Base-by-base conservation (phyloP, 2,329 filamentous ascomycete species). In the Alternaria incomplexa region DNA sequence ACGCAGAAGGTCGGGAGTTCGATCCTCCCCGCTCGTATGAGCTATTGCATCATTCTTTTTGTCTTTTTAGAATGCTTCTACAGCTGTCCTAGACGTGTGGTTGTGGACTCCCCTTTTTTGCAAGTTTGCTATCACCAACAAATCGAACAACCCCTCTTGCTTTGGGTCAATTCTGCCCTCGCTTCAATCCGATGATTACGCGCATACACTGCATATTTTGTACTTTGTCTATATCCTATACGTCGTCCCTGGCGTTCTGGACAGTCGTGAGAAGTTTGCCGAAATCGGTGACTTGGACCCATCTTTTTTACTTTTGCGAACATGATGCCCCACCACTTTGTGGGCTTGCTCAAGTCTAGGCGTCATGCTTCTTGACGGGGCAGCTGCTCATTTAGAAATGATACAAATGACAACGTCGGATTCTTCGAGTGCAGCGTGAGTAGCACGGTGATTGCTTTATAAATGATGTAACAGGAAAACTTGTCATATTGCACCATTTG, bases 1-100 rank as follows among this genome's bases (percentile, higher is more conserved):
- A 51, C 75, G 75, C 76, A 77, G 74, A 77, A 77, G 75, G 75
- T 78, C 75, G 71, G 68, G 76, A 73, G 76, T 78, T 77, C 75
- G 74, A 78, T 72, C 74, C 75, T 73, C 75, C 69, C 70, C 72
- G 63, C 68, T 67, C 74, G 74, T 77, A 77, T 5, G 48, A 51
- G 28, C 28, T 32, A 11, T 51, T 15, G 55, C 64, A 65, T 71
- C 67, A 63, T 64, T 67, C 63, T 72, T 72, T 69, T 66, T 72
- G 44, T 10, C 13, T 3, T 66, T 66, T 40, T 20, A 9, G 22
- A 26, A n/a, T 40, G 10, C 32, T 26, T 44, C 11, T 15, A 9
- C 15, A 17, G 6, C 9, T 47, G 25, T 46, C 36, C n/a, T 40
- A 40, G 36, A 40, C 36, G n/a, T 23, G 17, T 25, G 23, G 45